Evolutionary conservation across 2,329 filamentous ascomycete species (phyloP).

Genomic region (Pseudonectria foliicola): DNA sequence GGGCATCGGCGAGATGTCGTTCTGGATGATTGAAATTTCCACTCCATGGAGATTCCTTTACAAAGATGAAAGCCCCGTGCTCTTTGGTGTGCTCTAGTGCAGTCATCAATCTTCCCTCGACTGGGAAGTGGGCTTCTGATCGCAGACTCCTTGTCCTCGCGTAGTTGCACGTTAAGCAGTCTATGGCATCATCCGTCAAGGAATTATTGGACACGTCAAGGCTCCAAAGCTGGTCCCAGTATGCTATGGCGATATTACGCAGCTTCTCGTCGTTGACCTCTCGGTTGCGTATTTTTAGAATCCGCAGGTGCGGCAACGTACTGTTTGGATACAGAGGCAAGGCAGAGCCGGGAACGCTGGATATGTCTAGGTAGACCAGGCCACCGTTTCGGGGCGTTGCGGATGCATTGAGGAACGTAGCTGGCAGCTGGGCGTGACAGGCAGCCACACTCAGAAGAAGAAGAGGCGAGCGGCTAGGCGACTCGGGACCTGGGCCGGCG

Average conservation of each 20-base stretch:
- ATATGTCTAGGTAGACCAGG: slow-evolving; percentile 48
- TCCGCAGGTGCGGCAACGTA: slow-evolving; percentile 38
- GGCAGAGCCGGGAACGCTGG: slow-evolving; percentile 40
- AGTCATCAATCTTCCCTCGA: slow-evolving; percentile 38
- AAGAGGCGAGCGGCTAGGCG: slow-evolving; percentile 3
- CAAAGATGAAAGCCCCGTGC: slow-evolving; percentile 36
- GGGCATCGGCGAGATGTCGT: slow-evolving; percentile 43
- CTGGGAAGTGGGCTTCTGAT: slow-evolving; percentile 31
- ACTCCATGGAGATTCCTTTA: slow-evolving; percentile 43
- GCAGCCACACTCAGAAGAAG: slow-evolving; percentile 38
- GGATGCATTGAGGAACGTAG: slow-evolving; percentile 30
- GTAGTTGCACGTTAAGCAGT: slow-evolving; percentile 22
- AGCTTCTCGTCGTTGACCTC: slow-evolving; percentile 36
- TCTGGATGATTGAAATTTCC: slow-evolving; percentile 36
- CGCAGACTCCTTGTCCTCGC: slow-evolving; percentile 28
- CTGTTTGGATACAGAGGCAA: slow-evolving; percentile 26
- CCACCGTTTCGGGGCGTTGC: slow-evolving; percentile 24
- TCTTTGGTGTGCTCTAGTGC: slow-evolving; percentile 22
- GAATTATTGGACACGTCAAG: slow-evolving; percentile 47
- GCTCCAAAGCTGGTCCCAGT: slow-evolving; percentile 44
- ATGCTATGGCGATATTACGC: slow-evolving; percentile 27
- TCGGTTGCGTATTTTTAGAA: slow-evolving; percentile 43
- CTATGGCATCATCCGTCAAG: slow-evolving; percentile 39
- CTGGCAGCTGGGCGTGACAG: slow-evolving; percentile 33
- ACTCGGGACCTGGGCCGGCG: slow-evolving; percentile 5